Evolutionary conservation across 108 stramenopile genomes (phyloP), one percentile per base, ranked within the genome.

Genomic region (Stephanodiscus triporus): DNA sequence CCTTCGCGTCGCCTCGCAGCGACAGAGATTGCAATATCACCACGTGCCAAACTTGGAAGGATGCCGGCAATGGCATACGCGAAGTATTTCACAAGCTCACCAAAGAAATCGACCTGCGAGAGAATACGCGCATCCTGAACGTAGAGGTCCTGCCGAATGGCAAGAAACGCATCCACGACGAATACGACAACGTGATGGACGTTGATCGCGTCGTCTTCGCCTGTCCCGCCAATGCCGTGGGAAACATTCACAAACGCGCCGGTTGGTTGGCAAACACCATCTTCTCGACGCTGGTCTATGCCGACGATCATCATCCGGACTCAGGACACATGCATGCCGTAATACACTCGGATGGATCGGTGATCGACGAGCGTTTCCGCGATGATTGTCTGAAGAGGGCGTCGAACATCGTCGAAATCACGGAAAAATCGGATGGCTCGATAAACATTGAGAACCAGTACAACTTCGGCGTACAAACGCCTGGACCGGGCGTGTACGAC

Each of bases 381-480:
- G 77, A 81, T 0, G 81, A 85, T 23, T 85, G 78, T 26, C 51
- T 85, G 43, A 73, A 69, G 36, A 81, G 85, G 22, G 85, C 79
- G 3, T 80, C 75, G 40, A 85, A 83, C 60, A 83, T 83, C 47
- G 85, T 85, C 17, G 82, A 85, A 60, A 82, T 85, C n/a, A 85
- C 85, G 9, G 45, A 75, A 58, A 76, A 79, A 29, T 16, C 70
- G 7, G 78, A 83, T 57, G 82, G 82, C 0, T 49, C 72, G 4
- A 83, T 85, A 48, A 85, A 85, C 65, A 85, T 85, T 45, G 85
- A 85, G 63, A 85, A 85, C 42, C 85, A 85, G 67, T 85, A 85
- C 55, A 85, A 85, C 49, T 85, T 85, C 59, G 85, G 85, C 14
- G 78, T 85, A 27, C 85, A 85, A 48, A 85, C 85, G 23, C 82